Evolutionary conservation across 768 basidiomycete species (phyloP).

Genomic region (Panellus pusillus): DNA sequence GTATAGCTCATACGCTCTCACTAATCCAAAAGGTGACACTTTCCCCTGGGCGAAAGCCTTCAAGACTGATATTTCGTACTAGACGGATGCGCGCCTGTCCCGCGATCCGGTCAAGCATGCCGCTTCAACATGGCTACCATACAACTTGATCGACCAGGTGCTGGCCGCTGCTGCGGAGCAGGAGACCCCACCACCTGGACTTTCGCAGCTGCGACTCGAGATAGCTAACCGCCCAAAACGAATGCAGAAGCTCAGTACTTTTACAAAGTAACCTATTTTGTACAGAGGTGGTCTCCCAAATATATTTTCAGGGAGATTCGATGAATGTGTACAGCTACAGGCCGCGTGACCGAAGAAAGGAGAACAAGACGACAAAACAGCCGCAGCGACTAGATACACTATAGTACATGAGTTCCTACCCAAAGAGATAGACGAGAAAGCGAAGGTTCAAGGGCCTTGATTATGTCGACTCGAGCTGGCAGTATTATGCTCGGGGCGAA

Average conservation of each 20-base stretch:
- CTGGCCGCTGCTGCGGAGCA: constrained; percentile 61
- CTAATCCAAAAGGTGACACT: constrained; percentile 66
- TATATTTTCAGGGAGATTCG: constrained; percentile 1
- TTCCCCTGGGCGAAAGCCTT: background rate
- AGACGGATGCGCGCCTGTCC: constrained; percentile 57
- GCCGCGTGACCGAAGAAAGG: background rate
- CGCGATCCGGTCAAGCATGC: constrained; percentile 55
- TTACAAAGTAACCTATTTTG: constrained; percentile 24
- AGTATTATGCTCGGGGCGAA: constrained; percentile 45
- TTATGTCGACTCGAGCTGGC: constrained; percentile 31
- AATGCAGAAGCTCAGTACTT: constrained; percentile 63
- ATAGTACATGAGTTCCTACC: constrained; percentile 24
- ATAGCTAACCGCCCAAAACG: constrained; percentile 65
- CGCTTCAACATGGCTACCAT: constrained; percentile 76
- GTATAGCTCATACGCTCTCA: constrained; percentile 69
- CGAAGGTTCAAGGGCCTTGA: constrained; percentile 10
- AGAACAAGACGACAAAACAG: constrained; percentile 16
- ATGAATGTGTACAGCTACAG: constrained; percentile 14
- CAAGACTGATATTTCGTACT: constrained; percentile 14
- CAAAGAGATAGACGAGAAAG: constrained; percentile 24
- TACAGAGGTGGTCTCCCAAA: constrained; percentile 4
- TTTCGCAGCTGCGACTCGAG: constrained; percentile 56
- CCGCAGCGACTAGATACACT: constrained; percentile 2
- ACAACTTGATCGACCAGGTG: constrained; percentile 82
- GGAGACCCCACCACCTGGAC: constrained; percentile 47